phyloP scores from a whole-genome alignment of 768 basidiomycete genomes.

The Mycena alexandri region DNA sequence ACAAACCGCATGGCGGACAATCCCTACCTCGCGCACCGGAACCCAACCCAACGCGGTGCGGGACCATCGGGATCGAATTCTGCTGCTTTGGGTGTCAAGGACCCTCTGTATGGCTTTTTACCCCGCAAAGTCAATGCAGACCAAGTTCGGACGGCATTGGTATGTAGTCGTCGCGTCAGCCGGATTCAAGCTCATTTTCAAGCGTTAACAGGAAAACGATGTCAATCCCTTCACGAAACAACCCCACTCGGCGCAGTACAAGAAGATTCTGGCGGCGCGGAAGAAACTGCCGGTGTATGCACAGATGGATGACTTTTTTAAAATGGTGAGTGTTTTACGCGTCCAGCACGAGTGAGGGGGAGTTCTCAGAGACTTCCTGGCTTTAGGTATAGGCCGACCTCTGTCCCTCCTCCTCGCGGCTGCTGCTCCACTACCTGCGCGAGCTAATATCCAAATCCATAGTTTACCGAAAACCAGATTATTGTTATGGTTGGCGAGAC shows the following conservation, averaged over 20 bases:
- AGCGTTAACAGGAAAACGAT: slow-evolving; percentile 71
- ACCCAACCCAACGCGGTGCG: slow-evolving; percentile 50
- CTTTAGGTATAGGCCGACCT: slow-evolving; percentile 55
- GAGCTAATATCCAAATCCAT: slow-evolving; percentile 45
- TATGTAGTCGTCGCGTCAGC: slow-evolving; percentile 50
- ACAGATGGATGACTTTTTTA: slow-evolving; percentile 94
- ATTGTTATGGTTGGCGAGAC: slow-evolving; percentile 95
- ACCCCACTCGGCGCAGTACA: slow-evolving; percentile 84
- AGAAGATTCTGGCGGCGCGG: slow-evolving; percentile 85
- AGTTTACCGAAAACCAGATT: slow-evolving; percentile 87
- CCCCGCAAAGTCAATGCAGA: slow-evolving; percentile 75
- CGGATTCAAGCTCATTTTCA: background rate
- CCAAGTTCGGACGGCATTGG: slow-evolving; percentile 80
- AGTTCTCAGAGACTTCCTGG: slow-evolving; percentile 56
- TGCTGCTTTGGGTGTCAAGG: slow-evolving; percentile 48
- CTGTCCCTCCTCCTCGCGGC: slow-evolving; percentile 41
- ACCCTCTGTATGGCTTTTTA: slow-evolving; percentile 81
- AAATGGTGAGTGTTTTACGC: slow-evolving; percentile 77
- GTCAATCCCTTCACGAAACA: slow-evolving; percentile 90
- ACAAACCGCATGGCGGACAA: slow-evolving; percentile 53
- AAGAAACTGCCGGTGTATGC: slow-evolving; percentile 92
- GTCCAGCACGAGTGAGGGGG: slow-evolving; percentile 49
- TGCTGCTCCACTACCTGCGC: slow-evolving; percentile 31
- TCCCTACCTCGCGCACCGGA: slow-evolving; percentile 66
- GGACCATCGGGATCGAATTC: slow-evolving; percentile 37